These are phyloP conservation scores for Trichosporon sp. DNA, from an alignment of 1,284 basidiomycete genomes.

Conservation along the genomic window DNA sequence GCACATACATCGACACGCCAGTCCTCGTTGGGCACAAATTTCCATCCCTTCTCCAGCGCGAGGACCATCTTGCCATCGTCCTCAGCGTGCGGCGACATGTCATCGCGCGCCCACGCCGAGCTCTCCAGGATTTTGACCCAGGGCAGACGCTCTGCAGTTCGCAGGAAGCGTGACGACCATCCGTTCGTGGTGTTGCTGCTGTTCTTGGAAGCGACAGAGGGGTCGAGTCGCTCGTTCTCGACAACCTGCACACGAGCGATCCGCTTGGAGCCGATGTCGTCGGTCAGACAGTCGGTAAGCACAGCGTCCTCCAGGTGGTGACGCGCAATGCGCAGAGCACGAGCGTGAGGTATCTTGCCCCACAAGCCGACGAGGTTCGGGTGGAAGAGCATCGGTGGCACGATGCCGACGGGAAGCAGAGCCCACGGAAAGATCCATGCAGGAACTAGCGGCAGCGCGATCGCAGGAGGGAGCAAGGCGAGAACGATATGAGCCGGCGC, in stretches of 20 bases:
- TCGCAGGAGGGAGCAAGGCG: slow-evolving; percentile 46
- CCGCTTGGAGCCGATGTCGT: slow-evolving; percentile 41
- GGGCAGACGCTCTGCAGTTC: slow-evolving; percentile 48
- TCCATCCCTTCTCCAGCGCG: slow-evolving; percentile 50
- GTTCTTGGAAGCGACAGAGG: slow-evolving; percentile 37
- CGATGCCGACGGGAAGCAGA: slow-evolving; percentile 48
- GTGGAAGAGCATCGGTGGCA: slow-evolving; percentile 52
- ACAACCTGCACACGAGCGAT: slow-evolving; percentile 51
- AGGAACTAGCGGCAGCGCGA: slow-evolving; percentile 52
- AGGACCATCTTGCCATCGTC: slow-evolving; percentile 43
- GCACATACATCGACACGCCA: slow-evolving; percentile 54
- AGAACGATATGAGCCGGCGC: slow-evolving; percentile 51
- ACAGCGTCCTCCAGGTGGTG: slow-evolving; percentile 38
- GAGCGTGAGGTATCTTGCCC: slow-evolving; percentile 34
- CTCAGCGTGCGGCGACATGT: slow-evolving; percentile 23
- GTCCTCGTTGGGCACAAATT: slow-evolving; percentile 52
- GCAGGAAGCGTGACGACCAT: slow-evolving; percentile 43
- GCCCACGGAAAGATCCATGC: slow-evolving; percentile 46
- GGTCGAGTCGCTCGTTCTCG: slow-evolving; percentile 56
- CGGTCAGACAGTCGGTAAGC: slow-evolving; percentile 49
- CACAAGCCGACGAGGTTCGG: slow-evolving; percentile 46
- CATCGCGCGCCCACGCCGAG: slow-evolving; percentile 38
- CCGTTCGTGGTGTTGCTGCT: slow-evolving; percentile 21
- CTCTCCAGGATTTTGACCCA: slow-evolving; percentile 46
- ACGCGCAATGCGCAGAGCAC: slow-evolving; percentile 26